Conservation (phyloP, 192 early-diverging fungal genomes). For the Podila epicladia region DNA sequence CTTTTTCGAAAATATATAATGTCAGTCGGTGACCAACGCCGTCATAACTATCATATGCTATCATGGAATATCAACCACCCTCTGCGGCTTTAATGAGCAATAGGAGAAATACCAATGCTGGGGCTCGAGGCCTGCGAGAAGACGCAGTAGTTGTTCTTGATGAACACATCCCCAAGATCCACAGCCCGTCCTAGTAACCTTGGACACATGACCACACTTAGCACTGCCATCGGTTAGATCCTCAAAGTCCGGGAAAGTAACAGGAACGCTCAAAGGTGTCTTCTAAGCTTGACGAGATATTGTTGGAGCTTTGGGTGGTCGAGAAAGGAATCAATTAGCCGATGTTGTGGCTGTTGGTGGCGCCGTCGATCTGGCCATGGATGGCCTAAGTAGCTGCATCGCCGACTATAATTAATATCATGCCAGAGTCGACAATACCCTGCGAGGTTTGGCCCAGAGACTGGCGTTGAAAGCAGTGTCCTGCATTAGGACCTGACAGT, state of each 20-base stretch:
- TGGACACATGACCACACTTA: background rate
- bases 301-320: conserved; percentile 19
- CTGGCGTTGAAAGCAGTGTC: conserved; percentile 50
- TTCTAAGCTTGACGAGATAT: conserved; percentile 44
- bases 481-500: conserved; percentile 67
- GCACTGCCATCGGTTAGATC: conserved; percentile 22
- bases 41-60: too few species aligned
- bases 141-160: conserved; percentile 68
- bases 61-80: too few species aligned
- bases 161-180: conserved; percentile 70
- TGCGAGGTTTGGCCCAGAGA: conserved; percentile 41
- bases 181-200: conserved; percentile 10
- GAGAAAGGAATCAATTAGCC: conserved; percentile 44
- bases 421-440: conserved; percentile 72
- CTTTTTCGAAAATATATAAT: too few species aligned
- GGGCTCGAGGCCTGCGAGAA: conserved; percentile 60
- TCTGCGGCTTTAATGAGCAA: too few species aligned
- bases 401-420: conserved; percentile 68
- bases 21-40: too few species aligned
- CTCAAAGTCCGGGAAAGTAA: conserved; percentile 49
- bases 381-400: conserved; percentile 62
- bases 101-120: conserved; percentile 63
- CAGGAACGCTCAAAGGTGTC: conserved; percentile 48
- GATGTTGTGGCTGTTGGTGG: conserved; percentile 23
- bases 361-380: conserved; percentile 46